Conservation (phyloP, 495 filamentous ascomycete genomes). For the Echria macrotheca region DNA sequence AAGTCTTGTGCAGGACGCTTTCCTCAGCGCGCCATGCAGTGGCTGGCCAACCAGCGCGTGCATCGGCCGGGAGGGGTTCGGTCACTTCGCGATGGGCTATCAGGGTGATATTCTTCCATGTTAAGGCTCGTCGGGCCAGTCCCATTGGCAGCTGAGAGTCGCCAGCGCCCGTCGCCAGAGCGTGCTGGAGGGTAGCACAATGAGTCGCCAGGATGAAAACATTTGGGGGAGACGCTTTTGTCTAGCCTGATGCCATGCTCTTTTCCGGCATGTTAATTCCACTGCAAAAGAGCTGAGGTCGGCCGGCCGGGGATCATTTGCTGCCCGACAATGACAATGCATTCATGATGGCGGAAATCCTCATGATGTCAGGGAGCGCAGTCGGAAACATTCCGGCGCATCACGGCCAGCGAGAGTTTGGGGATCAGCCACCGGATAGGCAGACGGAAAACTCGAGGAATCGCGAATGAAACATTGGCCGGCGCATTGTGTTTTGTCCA, state of each 20-base stretch:
- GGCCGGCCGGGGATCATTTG: too few species aligned
- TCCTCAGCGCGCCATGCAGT: not conserved
- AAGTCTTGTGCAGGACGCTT: constrained; percentile 4
- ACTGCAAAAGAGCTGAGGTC: too few species aligned
- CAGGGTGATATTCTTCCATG: constrained; percentile 8
- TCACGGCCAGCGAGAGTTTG: not conserved
- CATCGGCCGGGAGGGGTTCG: constrained; percentile 10
- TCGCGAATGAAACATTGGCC: too few species aligned
- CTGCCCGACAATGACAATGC: not conserved
- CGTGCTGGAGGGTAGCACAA: constrained; percentile 10
- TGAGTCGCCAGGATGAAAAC: constrained; percentile 4
- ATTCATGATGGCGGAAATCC: not conserved
- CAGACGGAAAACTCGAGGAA: too few species aligned
- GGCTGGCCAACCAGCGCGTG: constrained; percentile 13
- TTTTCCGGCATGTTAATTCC: not conserved
- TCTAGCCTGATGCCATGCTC: not conserved
- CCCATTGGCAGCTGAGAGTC: constrained; percentile 10
- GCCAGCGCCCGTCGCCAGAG: too few species aligned
- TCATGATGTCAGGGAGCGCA: constrained; percentile 6
- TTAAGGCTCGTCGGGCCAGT: constrained; percentile 2
- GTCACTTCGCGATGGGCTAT: constrained; percentile 2
- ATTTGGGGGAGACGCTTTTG: not conserved
- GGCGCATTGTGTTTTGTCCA: not conserved
- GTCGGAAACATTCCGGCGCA: constrained; percentile 4
- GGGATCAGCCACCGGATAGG: not conserved